Conservation (phyloP, 2,329 filamentous ascomycete species). For the Ophiosphaerella herpotricha region DNA sequence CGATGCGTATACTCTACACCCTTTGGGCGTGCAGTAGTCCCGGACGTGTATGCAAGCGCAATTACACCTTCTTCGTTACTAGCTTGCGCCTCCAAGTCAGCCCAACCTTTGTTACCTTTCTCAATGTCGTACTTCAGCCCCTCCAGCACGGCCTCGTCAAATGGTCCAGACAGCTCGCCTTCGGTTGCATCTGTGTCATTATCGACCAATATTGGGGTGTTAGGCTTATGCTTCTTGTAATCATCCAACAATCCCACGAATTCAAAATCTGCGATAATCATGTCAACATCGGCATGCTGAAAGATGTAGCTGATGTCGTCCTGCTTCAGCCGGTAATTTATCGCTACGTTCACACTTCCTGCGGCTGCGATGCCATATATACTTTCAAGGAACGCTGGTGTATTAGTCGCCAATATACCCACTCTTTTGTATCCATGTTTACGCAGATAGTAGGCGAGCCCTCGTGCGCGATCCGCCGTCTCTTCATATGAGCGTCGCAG, state of each 20-base stretch:
- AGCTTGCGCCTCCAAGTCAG: slow-evolving; percentile 70
- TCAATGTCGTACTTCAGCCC: slow-evolving; percentile 73
- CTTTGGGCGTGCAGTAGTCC: slow-evolving; percentile 89
- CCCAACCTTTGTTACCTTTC: slow-evolving; percentile 75
- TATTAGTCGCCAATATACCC: slow-evolving; percentile 88
- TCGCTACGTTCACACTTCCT: slow-evolving; percentile 74
- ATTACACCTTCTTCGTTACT: slow-evolving; percentile 79
- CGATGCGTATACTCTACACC: slow-evolving; percentile 92
- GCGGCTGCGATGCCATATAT: slow-evolving; percentile 87
- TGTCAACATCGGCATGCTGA: slow-evolving; percentile 81
- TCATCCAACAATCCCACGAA: slow-evolving; percentile 71
- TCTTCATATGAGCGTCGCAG: slow-evolving; percentile 79
- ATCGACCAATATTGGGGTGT: slow-evolving; percentile 77
- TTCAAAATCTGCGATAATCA: slow-evolving; percentile 85
- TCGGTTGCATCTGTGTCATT: slow-evolving; percentile 79
- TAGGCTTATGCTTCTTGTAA: slow-evolving; percentile 65
- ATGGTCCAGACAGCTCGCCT: slow-evolving; percentile 76
- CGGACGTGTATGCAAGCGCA: slow-evolving; percentile 90
- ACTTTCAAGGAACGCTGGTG: slow-evolving; percentile 88
- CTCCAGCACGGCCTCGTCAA: slow-evolving; percentile 81
- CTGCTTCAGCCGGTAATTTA: slow-evolving; percentile 75
- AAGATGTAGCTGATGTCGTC: slow-evolving; percentile 93
- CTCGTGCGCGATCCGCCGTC: slow-evolving; percentile 82
- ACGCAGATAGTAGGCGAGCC: slow-evolving; percentile 83
- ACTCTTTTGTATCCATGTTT: slow-evolving; percentile 76